Conservation (phyloP, 2,329 filamentous ascomycete genomes). For the Alternaria tenuissima region DNA sequence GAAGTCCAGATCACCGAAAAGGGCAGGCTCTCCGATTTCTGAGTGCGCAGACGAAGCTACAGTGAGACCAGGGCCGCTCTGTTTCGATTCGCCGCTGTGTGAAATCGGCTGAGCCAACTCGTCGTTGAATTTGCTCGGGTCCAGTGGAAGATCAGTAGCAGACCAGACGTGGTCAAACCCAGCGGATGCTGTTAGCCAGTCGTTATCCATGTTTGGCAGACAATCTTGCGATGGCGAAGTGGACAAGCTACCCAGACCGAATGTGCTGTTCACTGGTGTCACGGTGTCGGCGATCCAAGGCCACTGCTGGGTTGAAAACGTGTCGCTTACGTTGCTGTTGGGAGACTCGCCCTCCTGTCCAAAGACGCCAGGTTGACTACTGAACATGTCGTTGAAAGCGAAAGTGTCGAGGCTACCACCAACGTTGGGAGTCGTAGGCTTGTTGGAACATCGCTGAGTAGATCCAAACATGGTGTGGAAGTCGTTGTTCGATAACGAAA, state of each 20-base stretch:
- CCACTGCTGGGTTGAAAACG: conserved; percentile 44
- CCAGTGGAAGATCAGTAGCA: conserved; percentile 51
- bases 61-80: conserved; percentile 52
- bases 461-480: conserved; percentile 49
- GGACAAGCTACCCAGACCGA: conserved; percentile 47
- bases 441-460: conserved; percentile 37
- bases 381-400: conserved; percentile 42
- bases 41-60: conserved; percentile 53
- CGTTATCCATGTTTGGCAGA: conserved; percentile 44
- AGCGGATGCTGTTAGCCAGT: conserved; percentile 48
- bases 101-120: conserved; percentile 49
- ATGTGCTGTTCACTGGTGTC: conserved; percentile 40
- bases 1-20: conserved; percentile 48
- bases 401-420: conserved; percentile 41
- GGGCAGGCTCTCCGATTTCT: conserved; percentile 48
- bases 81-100: conserved; percentile 52
- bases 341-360: conserved; percentile 45
- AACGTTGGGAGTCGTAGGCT: conserved; percentile 37
- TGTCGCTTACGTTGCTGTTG: conserved; percentile 45
- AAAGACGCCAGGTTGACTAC: conserved; percentile 31
- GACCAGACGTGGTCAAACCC: conserved; percentile 50
- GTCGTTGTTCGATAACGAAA: conserved; percentile 48
- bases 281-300: conserved; percentile 41
- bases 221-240: conserved; percentile 52
- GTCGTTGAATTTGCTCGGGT: conserved; percentile 49